Evolutionary conservation across 257 asterid species (phyloP).

Genomic region (Solanum sparsipilum): DNA sequence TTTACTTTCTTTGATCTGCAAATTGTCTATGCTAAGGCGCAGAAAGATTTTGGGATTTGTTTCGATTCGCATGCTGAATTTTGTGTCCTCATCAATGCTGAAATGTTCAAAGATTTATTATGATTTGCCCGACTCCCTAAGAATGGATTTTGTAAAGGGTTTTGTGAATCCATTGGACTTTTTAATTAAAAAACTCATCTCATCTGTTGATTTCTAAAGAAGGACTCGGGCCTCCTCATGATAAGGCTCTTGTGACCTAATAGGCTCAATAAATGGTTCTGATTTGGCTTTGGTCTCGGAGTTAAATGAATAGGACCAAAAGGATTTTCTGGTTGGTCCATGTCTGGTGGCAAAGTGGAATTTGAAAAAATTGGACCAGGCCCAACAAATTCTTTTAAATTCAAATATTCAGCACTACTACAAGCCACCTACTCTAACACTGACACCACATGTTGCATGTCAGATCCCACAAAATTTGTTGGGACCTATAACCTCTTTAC

Average conservation of each 20-base stretch:
- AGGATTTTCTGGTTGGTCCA: background rate
- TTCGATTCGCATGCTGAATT: background rate
- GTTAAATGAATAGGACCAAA: background rate
- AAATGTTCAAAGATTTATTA: background rate
- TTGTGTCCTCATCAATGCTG: background rate
- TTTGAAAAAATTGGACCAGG: background rate
- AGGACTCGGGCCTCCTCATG: background rate
- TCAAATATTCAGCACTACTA: too few species aligned
- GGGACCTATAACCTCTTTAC: too few species aligned
- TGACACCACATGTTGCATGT: too few species aligned
- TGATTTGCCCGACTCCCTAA: too few species aligned
- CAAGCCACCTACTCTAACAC: too few species aligned
- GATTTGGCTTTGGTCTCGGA: background rate
- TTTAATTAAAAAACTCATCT: too few species aligned
- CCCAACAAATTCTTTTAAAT: background rate
- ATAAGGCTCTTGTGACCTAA: background rate
- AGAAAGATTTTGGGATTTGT: too few species aligned
- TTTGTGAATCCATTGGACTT: background rate
- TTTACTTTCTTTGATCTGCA: background rate
- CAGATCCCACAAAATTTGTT: too few species aligned
- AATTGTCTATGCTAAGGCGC: background rate
- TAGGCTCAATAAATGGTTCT: background rate
- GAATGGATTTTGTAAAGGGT: background rate
- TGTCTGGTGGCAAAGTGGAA: background rate
- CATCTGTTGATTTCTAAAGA: background rate